Evolutionary conservation across 2,329 filamentous ascomycete species (phyloP), one percentile per base, ranked within the genome.

Genomic region (Ophiostoma quercus): DNA sequence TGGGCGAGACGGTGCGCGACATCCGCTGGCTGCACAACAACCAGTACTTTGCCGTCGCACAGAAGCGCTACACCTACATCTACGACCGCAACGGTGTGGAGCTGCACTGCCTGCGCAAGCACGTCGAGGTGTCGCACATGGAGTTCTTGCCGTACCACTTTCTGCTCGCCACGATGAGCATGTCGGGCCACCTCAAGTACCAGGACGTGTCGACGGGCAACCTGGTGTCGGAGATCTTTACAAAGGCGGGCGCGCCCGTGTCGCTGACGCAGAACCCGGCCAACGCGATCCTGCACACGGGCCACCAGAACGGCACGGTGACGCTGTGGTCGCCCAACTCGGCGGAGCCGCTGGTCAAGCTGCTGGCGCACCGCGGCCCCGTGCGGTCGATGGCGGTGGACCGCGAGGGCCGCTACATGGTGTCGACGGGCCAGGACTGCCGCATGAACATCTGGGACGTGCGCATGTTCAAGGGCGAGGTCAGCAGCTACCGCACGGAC

Each of bases 121-220:
- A 97, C 78, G 87, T 92, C 72, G 95, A 99, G 78, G 92, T 96
- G 16, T 90, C 91, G 14, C 90, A 96, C 79, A 92, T 99, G 85
- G 92, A 98, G 79, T 99, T 97, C 77, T 82, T 98, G 16, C 94
- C 94, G 0, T 98, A 97, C 77, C 95, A 99, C 78, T 99, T 96
- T 78, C 87, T 99, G 60, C 84, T 99, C 67, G 91, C 92, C 22
- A 96, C 93, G 22, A 86, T 94, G 76, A 90, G 92, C 72, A 89
- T 91, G 74, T 88, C 89, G 65, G 94, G 94, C 54, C 91, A 91
- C 75, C 83, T 99, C 69, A 94, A 95, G 80, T 99, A 97, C 78
- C 95, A 95, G 77, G 95, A 99, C 78, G 93, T 93, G 29, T 96
- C 93, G 4, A 99, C 94, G 6, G 95, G 95, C 57, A 89, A 96